Evolutionary conservation across 495 filamentous ascomycete genomes (phyloP), one percentile per base, ranked within the genome.

Genomic region (Hapsidospora chrysogenum): DNA sequence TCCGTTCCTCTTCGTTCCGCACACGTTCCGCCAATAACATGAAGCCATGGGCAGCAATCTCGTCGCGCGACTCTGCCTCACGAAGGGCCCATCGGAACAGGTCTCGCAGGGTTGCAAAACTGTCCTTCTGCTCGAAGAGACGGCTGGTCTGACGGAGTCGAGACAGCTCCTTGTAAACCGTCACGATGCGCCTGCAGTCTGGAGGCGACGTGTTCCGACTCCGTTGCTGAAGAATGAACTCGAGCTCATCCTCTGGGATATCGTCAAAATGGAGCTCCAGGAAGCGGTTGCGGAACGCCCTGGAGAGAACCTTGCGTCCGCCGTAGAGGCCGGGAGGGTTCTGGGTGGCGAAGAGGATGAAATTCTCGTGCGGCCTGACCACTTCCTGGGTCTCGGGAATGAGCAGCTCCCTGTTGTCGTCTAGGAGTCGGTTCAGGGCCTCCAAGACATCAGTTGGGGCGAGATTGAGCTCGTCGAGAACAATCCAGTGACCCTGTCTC

Each of bases 331-430:
- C 92, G 13, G 92, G 79, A 2, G 92, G 92, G 43, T 99, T 99
- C 46, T 99, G 92, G 0, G 92, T 99, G n/a, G 92, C 92, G 44
- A 96, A 99, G 1, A 99, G 67, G 76, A 96, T 92, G 57, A 99
- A 99, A 49, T 92, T 84, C 22, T 78, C 72, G 38, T 95, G 84
- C 1, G 92, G 92, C 22, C 77, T 75, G 18, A 99, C 78, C 13
- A 85, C 65, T 46, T 96, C 85, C 51, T 99, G 92, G 0, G 92
- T 96, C 47, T 99, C 92, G 1, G 92, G 89, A 30, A 99, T 89
- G 31, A 96, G 69, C 2, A 99, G 74, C 51, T 99, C 92, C n/a
- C 89, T 68, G 44, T 99, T 99, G 50, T 99, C 92, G 45, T 99
- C 92, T 1, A 99, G 61, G 2, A 99, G 66, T 39, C 92, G 74